Evolutionary conservation across 73 alveolate species (phyloP).

Genomic region (Uronychia binucleata): DNA sequence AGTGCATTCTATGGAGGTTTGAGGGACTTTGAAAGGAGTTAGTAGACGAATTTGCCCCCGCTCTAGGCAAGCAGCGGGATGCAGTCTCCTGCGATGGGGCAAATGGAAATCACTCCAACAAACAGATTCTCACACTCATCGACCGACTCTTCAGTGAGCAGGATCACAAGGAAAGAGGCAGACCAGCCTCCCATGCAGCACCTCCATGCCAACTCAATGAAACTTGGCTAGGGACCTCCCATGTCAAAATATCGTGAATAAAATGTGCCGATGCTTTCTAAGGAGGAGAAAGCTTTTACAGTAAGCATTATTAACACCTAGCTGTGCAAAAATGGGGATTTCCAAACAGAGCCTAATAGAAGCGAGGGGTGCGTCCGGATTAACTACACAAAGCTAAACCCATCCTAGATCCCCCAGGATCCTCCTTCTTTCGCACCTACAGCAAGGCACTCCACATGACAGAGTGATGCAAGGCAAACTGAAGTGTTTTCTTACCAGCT

Average conservation of each 20-base stretch:
- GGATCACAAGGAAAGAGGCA: neutral
- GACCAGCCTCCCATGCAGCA: neutral
- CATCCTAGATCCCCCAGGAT: neutral
- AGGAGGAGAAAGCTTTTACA: neutral
- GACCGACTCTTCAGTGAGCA: neutral
- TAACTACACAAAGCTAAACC: neutral
- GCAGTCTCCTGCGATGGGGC: too few species aligned
- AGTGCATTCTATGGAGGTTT: too few species aligned
- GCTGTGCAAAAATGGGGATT: too few species aligned
- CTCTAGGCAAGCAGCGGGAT: too few species aligned
- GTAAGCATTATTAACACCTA: neutral
- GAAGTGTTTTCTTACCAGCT: too few species aligned
- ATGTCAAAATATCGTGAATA: neutral
- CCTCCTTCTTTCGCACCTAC: conserved; percentile 1
- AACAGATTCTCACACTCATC: too few species aligned
- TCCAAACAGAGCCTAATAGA: too few species aligned
- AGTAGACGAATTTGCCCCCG: too few species aligned
- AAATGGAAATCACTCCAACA: too few species aligned
- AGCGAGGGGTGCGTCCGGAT: too few species aligned
- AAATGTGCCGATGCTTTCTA: neutral
- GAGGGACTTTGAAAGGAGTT: too few species aligned
- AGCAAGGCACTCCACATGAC: neutral
- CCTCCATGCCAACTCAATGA: neutral
- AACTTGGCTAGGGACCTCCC: neutral
- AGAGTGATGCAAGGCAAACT: neutral